phyloP scores from a whole-genome alignment of 2,329 filamentous ascomycete genomes.

The Arthrinium phaeospermum region DNA sequence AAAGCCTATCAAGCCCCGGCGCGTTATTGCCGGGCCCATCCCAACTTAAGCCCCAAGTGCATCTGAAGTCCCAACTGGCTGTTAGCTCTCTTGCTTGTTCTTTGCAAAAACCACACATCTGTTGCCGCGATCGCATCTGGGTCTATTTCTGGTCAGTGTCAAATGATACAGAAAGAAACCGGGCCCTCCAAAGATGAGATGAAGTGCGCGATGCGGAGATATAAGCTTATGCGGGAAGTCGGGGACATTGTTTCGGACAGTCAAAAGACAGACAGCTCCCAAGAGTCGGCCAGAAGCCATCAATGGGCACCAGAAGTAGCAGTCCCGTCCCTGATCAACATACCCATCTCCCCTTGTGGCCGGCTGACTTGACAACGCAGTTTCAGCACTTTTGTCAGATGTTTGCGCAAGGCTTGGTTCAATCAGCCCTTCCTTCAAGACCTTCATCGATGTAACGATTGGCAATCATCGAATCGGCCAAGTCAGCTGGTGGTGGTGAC shows the following conservation, averaged over 20 bases:
- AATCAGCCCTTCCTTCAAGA: neutral
- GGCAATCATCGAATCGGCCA: neutral
- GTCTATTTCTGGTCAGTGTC: neutral
- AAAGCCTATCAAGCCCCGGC: slow-evolving; percentile 1
- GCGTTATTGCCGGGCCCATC: neutral
- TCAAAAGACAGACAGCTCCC: neutral
- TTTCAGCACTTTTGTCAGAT: neutral
- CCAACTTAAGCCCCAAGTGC: neutral
- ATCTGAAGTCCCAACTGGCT: neutral
- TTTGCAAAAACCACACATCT: neutral
- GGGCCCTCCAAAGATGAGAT: neutral
- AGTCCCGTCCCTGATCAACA: slow-evolving; percentile 1
- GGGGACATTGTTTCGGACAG: neutral
- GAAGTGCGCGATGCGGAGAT: slow-evolving; percentile 4
- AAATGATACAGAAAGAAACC: neutral
- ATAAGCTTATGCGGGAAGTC: neutral
- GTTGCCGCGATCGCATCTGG: neutral
- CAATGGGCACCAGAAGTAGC: neutral
- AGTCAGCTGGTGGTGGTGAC: neutral
- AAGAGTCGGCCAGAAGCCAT: neutral
- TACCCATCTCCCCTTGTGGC: neutral
- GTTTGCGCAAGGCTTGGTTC: neutral
- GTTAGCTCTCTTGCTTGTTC: neutral
- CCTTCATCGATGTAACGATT: neutral
- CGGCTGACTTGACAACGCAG: neutral